These are phyloP conservation scores for Boletus smithii DNA, from an alignment of 1,284 basidiomycete species.

Conservation along the genomic window DNA sequence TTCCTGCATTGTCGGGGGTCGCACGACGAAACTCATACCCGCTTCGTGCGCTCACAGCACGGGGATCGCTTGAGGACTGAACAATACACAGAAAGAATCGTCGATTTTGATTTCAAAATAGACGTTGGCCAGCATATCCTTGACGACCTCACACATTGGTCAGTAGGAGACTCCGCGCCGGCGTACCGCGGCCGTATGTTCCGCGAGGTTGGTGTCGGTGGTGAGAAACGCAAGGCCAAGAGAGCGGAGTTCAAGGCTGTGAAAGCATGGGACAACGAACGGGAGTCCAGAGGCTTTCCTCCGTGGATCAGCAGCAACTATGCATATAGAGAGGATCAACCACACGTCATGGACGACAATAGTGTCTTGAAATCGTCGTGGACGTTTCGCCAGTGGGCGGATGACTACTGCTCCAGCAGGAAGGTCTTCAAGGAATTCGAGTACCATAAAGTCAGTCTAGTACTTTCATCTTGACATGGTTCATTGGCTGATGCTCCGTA, in stretches of 20 bases:
- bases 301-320: conserved; percentile 41
- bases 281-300: conserved; percentile 36
- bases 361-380: conserved; percentile 45
- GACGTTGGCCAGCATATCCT: conserved; percentile 41
- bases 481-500: conserved; percentile 22
- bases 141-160: conserved; percentile 45
- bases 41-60: conserved; percentile 42
- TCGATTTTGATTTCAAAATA: conserved; percentile 66
- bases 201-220: conserved; percentile 41
- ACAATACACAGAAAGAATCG: conserved; percentile 50
- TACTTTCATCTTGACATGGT: background rate
- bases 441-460: conserved; percentile 49
- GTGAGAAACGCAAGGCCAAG: conserved; percentile 32
- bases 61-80: conserved; percentile 40
- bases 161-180: conserved; percentile 49
- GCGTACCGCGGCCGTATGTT: conserved; percentile 56
- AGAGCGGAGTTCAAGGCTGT: conserved; percentile 32
- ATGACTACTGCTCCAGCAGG: conserved; percentile 60
- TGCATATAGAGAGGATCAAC: conserved; percentile 25
- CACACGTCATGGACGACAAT: conserved; percentile 27
- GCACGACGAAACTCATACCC: conserved; percentile 53
- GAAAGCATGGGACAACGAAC: conserved; percentile 34
- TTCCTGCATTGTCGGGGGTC: conserved; percentile 53
- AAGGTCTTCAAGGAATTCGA: conserved; percentile 65
- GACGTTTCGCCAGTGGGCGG: conserved; percentile 64